Base-by-base conservation (phyloP, 768 basidiomycete genomes). In the Trametes coccinea region DNA sequence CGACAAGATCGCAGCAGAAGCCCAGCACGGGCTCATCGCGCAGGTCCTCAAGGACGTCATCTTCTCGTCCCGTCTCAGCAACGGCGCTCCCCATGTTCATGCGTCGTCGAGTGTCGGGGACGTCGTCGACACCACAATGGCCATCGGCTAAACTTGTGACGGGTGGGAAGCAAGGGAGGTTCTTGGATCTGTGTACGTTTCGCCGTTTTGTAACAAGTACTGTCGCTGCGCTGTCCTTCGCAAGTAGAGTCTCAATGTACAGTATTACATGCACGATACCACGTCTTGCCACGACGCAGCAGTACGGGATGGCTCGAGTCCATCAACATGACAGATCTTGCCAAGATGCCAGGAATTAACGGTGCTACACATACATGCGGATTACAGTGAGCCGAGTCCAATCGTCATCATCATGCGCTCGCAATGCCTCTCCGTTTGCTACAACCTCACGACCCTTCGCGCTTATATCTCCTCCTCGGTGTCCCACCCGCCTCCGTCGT, bases 1-100 rank as follows among this genome's bases (percentile, higher is more conserved):
- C 72, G 88, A 86, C 43, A 94, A 91, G 69, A 93, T 98, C 56
- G 87, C 94, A 0, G 82, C 88, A 4, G 95, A 98, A 71, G 92
- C 92, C 1, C 93, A 96, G 67, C 95, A 98, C 67, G 95, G 94
- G 1, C 84, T 98, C 56, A 94, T 97, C 62, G 81, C 94, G 2
- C 95, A 98, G 71, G 86, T 96, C 5, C 81, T 98, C 71, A 98
- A 98, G 72, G 94, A 96, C 64, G 83, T 93, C 46, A 84, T 98
- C 43, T 97, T 98, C 71, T 93, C 91, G 8, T 72, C 74, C 45
- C 75, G 82, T 53, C 80, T 78, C 41, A 59, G 62, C 40, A 8
- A 39, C 51, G 56, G 51, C 13, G 40, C 22, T 22, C 22, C 22
- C 22, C 22, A 22, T 22, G 22, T 22, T 22, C 22, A 48, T 3